Conservation (phyloP, 768 basidiomycete species). For the Pisolithus tinctorius region DNA sequence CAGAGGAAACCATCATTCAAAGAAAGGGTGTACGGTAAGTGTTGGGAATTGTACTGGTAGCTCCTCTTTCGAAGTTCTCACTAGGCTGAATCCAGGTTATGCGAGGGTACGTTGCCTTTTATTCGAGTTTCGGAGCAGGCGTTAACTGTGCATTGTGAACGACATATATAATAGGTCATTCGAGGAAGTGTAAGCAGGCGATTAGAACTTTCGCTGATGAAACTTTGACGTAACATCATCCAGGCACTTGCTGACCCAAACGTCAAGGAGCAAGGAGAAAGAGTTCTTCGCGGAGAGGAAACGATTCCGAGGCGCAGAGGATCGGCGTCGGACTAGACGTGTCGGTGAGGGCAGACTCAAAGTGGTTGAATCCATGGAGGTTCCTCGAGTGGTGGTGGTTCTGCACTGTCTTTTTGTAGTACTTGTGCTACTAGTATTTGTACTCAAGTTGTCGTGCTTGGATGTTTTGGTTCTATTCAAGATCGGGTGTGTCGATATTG, state of each 20-base stretch:
- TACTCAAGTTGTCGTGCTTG: too few species aligned
- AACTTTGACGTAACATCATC: neutral
- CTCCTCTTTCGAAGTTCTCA: neutral
- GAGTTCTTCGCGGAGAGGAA: constrained; percentile 46
- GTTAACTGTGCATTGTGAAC: neutral
- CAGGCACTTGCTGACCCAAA: constrained; percentile 28
- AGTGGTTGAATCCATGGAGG: neutral
- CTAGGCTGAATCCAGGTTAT: constrained; percentile 17
- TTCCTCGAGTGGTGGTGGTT: too few species aligned
- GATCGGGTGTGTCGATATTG: too few species aligned
- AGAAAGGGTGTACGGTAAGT: constrained; percentile 50
- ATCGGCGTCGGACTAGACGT: constrained; percentile 12
- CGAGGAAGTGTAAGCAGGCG: constrained; percentile 22
- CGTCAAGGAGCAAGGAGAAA: constrained; percentile 47
- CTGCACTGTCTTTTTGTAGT: neutral
- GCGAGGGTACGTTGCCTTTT: constrained; percentile 15
- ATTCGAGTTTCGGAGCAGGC: neutral
- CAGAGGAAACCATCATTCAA: constrained; percentile 42
- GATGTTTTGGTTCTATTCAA: too few species aligned
- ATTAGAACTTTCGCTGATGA: constrained; percentile 2
- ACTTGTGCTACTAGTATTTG: neutral
- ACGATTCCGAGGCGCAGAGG: constrained; percentile 24
- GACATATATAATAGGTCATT: constrained; percentile 16
- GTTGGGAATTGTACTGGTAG: neutral
- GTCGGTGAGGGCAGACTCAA: neutral